Evolutionary conservation across 2,329 filamentous ascomycete genomes (phyloP).

Genomic region (Exophiala dermatitidis): DNA sequence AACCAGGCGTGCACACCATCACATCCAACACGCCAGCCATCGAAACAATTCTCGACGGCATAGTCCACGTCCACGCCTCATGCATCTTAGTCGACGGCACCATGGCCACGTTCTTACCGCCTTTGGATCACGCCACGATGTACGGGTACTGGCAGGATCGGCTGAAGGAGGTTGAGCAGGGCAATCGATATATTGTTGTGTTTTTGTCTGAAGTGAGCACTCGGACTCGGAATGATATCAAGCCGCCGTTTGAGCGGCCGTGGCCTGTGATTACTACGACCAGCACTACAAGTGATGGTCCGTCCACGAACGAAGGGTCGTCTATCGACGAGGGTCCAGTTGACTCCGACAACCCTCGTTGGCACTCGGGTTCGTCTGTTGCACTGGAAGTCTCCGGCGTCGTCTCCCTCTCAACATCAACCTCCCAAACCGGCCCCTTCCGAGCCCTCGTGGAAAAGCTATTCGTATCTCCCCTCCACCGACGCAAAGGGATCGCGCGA

Average conservation of each 20-base stretch:
- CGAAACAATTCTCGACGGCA: conserved; percentile 43
- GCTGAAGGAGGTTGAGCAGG: conserved; percentile 43
- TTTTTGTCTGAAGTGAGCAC: conserved; percentile 34
- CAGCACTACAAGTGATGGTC: too few relatives aligned
- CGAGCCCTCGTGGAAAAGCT: conserved; percentile 53
- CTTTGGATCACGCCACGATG: conserved; percentile 51
- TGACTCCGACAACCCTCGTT: too few relatives aligned
- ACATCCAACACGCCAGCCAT: conserved; percentile 7
- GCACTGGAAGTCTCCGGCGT: conserved; percentile 47
- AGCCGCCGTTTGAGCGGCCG: conserved; percentile 1
- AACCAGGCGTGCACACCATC: conserved; percentile 7
- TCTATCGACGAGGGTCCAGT: too few relatives aligned
- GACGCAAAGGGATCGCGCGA: conserved; percentile 47
- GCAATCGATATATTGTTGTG: conserved; percentile 48
- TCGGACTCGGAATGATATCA: conserved; percentile 31
- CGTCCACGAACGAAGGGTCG: too few relatives aligned
- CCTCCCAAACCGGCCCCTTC: conserved; percentile 51
- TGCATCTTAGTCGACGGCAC: conserved; percentile 54
- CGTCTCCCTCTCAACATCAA: conserved; percentile 49
- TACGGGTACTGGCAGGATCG: conserved; percentile 51
- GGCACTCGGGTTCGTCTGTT: background rate
- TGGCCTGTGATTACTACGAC: too few relatives aligned
- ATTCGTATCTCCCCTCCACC: conserved; percentile 47
- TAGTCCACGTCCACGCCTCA: conserved; percentile 52
- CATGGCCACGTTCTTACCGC: conserved; percentile 54